Conservation (phyloP, 2,329 filamentous ascomycete genomes). For the Calonectria fujianensis region DNA sequence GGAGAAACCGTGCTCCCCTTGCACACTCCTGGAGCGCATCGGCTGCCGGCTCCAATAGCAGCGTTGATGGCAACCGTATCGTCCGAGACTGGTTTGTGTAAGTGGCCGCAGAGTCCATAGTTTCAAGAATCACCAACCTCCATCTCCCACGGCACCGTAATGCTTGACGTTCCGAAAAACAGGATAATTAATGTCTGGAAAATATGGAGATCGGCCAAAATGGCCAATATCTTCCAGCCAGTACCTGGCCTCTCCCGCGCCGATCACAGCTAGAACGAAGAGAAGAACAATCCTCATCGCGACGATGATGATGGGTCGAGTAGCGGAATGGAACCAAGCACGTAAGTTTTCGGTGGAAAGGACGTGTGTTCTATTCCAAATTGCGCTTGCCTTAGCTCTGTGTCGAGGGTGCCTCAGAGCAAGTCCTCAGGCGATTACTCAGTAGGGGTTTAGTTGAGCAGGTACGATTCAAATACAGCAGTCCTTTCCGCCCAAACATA, state of each 20-base stretch:
- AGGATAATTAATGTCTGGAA: slow-evolving; percentile 53
- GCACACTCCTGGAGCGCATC: slow-evolving; percentile 53
- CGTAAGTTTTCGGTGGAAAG: background rate
- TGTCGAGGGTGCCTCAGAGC: background rate
- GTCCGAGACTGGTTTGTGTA: slow-evolving; percentile 47
- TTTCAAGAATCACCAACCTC: slow-evolving; percentile 45
- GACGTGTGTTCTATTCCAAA: background rate
- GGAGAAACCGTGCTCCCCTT: slow-evolving; percentile 60
- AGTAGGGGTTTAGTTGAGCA: background rate
- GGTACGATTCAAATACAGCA: background rate
- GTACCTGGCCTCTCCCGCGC: slow-evolving; percentile 42
- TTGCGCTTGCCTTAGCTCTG: background rate
- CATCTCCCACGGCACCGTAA: slow-evolving; percentile 57
- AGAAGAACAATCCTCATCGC: slow-evolving; percentile 45
- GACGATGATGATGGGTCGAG: background rate
- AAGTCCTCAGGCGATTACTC: slow-evolving; percentile 8
- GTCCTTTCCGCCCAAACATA: background rate
- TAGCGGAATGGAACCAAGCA: background rate
- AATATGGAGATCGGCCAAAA: slow-evolving; percentile 54
- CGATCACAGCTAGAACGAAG: slow-evolving; percentile 42
- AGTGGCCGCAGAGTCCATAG: background rate
- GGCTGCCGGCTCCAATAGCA: slow-evolving; percentile 52
- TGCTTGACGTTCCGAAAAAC: slow-evolving; percentile 59
- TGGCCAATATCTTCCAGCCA: slow-evolving; percentile 57
- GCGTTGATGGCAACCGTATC: slow-evolving; percentile 56